phyloP scores from a whole-genome alignment of 805 yeast genomes.

The Cyberlindnera samutprakarnensis region DNA sequence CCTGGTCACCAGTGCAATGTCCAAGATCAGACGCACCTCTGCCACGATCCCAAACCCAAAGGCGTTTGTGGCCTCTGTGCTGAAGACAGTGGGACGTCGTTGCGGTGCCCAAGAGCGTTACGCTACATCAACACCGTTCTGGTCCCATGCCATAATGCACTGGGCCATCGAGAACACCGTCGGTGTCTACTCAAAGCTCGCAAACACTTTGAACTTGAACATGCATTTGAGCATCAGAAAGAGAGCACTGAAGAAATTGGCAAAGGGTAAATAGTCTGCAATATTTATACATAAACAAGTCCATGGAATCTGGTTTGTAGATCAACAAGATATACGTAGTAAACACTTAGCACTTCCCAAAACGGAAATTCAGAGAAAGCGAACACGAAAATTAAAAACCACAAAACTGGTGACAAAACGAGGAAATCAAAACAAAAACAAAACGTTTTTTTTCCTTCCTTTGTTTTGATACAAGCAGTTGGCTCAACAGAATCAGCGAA shows the following conservation, averaged over 20 bases:
- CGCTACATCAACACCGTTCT: constrained; percentile 84
- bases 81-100: constrained; percentile 69
- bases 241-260: constrained; percentile 77
- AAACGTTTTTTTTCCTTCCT: too few relatives aligned
- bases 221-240: constrained; percentile 78
- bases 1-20: constrained; percentile 92
- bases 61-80: constrained; percentile 65
- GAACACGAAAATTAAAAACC: too few relatives aligned
- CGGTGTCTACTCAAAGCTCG: constrained; percentile 73
- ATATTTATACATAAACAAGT: too few relatives aligned
- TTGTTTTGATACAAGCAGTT: too few relatives aligned
- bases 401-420: too few relatives aligned
- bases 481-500: too few relatives aligned
- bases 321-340: too few relatives aligned
- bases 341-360: too few relatives aligned
- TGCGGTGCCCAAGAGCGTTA: constrained; percentile 89
- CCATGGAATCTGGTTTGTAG: too few relatives aligned
- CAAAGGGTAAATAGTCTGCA: too few relatives aligned
- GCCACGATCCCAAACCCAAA: constrained; percentile 74
- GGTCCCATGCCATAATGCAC: constrained; percentile 91
- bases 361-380: too few relatives aligned
- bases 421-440: too few relatives aligned
- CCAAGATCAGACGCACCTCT: constrained; percentile 78
- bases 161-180: constrained; percentile 70
- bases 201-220: constrained; percentile 55